phyloP scores from a whole-genome alignment of 139 green algal species.

The Deuterostichococcus epilithicus region DNA sequence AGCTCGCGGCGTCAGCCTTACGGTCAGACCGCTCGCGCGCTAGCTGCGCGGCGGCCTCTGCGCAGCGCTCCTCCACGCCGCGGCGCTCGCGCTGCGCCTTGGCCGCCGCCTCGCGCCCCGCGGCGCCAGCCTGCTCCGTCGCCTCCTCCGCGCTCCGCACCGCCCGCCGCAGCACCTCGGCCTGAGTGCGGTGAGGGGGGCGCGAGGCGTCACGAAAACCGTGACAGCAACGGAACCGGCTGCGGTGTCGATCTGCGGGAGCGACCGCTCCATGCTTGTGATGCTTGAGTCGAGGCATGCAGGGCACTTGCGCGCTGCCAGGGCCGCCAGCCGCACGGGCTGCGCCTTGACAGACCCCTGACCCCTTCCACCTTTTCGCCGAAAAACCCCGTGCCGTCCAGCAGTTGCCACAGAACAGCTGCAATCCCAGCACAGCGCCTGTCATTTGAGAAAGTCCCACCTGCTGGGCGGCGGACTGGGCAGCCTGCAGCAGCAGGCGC shows the following conservation, averaged over 20 bases:
- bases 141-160: conserved; percentile 31
- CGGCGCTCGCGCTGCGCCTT: conserved; percentile 17
- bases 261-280: too few relatives aligned
- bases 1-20: conserved; percentile 5
- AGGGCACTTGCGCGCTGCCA: too few relatives aligned
- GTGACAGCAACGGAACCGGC: too few relatives aligned
- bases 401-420: too few relatives aligned
- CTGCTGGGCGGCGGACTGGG: not conserved
- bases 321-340: too few relatives aligned
- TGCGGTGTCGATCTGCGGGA: too few relatives aligned
- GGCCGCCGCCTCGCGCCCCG: conserved; percentile 35
- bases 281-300: too few relatives aligned
- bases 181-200: not conserved
- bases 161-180: conserved; percentile 20
- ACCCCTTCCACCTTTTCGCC: too few relatives aligned
- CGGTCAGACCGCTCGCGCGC: conserved; percentile 11
- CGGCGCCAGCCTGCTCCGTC: conserved; percentile 28
- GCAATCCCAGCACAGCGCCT: conserved; percentile 2
- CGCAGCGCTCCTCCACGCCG: conserved; percentile 1
- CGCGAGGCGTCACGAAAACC: too few relatives aligned
- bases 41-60: conserved; percentile 30
- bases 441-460: not conserved
- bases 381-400: too few relatives aligned
- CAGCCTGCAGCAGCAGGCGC: not conserved
- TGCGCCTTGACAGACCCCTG: too few relatives aligned